Conservation (phyloP, 768 basidiomycete genomes). For the Favolaschia claudopus region DNA sequence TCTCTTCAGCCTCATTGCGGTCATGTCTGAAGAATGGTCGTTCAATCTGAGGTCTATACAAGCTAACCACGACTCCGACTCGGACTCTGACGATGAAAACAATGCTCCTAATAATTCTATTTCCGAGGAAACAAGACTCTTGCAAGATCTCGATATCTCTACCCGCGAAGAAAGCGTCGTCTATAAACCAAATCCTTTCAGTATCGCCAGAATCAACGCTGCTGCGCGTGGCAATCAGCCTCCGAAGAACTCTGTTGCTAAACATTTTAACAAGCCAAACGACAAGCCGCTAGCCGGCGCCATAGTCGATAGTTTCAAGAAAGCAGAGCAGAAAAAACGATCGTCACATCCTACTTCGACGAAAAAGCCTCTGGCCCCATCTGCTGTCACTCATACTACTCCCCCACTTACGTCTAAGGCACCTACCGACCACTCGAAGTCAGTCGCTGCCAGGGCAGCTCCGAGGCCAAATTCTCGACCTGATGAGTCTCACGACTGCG, state of each 20-base stretch:
- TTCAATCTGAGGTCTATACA: constrained; percentile 44
- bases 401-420: not conserved
- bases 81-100: constrained; percentile 34
- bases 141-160: constrained; percentile 67
- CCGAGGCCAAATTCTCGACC: too few species aligned
- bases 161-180: constrained; percentile 64
- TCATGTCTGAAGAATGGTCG: constrained; percentile 34
- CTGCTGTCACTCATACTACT: not conserved
- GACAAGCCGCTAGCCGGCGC: constrained; percentile 12
- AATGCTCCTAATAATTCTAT: constrained; percentile 6
- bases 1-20: not conserved
- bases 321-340: constrained; percentile 17
- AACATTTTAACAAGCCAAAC: not conserved
- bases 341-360: not conserved
- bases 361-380: not conserved
- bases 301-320: constrained; percentile 57
- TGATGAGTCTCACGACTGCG: too few species aligned
- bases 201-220: constrained; percentile 83
- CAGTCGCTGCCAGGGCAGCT: too few species aligned
- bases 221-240: constrained; percentile 48
- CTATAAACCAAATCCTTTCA: constrained; percentile 82
- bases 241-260: not conserved
- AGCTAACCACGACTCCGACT: constrained; percentile 30
- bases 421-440: too few species aligned
- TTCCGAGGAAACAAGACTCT: constrained; percentile 35